These are phyloP conservation scores for Escallonia rubra DNA, from an alignment of 129 eudicot genomes.

Conservation along the genomic window DNA sequence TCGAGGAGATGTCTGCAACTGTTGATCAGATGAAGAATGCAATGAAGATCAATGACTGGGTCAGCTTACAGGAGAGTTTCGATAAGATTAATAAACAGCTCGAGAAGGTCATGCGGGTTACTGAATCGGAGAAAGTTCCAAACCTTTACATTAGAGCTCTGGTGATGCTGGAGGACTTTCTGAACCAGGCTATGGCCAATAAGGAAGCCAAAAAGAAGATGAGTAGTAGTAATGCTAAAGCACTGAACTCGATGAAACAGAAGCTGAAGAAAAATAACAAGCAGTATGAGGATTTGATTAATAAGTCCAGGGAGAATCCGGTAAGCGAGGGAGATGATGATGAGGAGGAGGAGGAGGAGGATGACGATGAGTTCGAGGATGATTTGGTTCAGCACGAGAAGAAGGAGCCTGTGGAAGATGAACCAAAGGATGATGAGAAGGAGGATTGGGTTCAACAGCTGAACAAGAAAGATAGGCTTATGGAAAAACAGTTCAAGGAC, in stretches of 20 bases:
- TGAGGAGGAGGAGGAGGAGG: slow-evolving; percentile 51
- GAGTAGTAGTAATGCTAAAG: slow-evolving; percentile 95
- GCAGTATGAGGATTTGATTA: slow-evolving; percentile 70
- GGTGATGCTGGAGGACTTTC: slow-evolving; percentile 77
- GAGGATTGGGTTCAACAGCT: slow-evolving; percentile 64
- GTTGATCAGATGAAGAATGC: slow-evolving; percentile 94
- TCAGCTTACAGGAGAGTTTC: slow-evolving; percentile 79
- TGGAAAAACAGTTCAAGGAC: slow-evolving; percentile 89
- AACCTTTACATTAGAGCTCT: slow-evolving; percentile 71
- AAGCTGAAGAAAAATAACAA: slow-evolving; percentile 86
- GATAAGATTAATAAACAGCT: slow-evolving; percentile 87
- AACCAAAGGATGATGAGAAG: slow-evolving; percentile 22
- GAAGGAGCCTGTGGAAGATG: slow-evolving; percentile 34
- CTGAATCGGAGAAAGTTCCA: slow-evolving; percentile 58
- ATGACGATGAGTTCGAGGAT: slow-evolving; percentile 46
- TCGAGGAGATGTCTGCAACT: slow-evolving; percentile 75
- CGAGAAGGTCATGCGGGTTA: slow-evolving; percentile 83
- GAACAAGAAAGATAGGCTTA: slow-evolving; percentile 72
- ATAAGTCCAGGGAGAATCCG: slow-evolving; percentile 70
- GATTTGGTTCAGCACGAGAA: slow-evolving; percentile 35
- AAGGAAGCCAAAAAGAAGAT: slow-evolving; percentile 91
- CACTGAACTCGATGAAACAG: slow-evolving; percentile 92
- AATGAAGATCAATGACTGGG: slow-evolving; percentile 97
- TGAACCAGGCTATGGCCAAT: slow-evolving; percentile 74
- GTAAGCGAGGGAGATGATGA: slow-evolving; percentile 56